Evolutionary conservation across 257 asterid genomes (phyloP).

Genomic region (Lantana camara): DNA sequence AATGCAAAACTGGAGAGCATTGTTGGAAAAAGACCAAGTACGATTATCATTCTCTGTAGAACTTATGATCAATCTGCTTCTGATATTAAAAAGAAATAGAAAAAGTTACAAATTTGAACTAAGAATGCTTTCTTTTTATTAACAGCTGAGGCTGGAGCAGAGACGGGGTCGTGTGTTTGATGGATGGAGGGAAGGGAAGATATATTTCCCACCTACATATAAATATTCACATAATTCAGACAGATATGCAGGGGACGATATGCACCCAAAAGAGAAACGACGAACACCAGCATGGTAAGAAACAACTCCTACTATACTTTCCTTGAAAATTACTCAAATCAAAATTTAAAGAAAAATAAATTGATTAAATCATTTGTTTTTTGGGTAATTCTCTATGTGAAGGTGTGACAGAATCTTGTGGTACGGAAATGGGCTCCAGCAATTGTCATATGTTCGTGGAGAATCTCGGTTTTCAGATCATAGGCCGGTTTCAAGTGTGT

Average conservation of each 20-base stretch:
- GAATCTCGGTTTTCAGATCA: slow-evolving; percentile 96
- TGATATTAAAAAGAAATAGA: not conserved
- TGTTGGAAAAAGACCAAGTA: slow-evolving; percentile 95
- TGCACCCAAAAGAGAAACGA: slow-evolving; percentile 96
- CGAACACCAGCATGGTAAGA: slow-evolving; percentile 97
- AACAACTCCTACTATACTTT: slow-evolving; percentile 15
- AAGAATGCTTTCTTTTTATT: slow-evolving; percentile 23
- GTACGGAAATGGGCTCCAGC: slow-evolving; percentile 93
- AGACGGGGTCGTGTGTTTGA: slow-evolving; percentile 91
- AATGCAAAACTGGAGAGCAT: slow-evolving; percentile 99
- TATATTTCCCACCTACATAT: slow-evolving; percentile 96
- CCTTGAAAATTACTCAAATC: not conserved
- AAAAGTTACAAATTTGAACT: slow-evolving; percentile 11
- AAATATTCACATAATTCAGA: slow-evolving; percentile 94
- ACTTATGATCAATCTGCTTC: slow-evolving; percentile 4
- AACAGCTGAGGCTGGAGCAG: slow-evolving; percentile 84
- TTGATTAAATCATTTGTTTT: not conserved
- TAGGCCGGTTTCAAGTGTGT: slow-evolving; percentile 90
- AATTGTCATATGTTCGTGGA: slow-evolving; percentile 79
- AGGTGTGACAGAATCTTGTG: slow-evolving; percentile 98
- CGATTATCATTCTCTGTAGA: slow-evolving; percentile 15
- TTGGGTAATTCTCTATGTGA: slow-evolving; percentile 17
- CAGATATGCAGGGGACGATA: slow-evolving; percentile 90
- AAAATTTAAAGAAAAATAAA: not conserved
- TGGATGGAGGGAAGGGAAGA: slow-evolving; percentile 97